Conservation (phyloP, 2,329 filamentous ascomycete genomes). For the Scleromitrula shiraiana region DNA sequence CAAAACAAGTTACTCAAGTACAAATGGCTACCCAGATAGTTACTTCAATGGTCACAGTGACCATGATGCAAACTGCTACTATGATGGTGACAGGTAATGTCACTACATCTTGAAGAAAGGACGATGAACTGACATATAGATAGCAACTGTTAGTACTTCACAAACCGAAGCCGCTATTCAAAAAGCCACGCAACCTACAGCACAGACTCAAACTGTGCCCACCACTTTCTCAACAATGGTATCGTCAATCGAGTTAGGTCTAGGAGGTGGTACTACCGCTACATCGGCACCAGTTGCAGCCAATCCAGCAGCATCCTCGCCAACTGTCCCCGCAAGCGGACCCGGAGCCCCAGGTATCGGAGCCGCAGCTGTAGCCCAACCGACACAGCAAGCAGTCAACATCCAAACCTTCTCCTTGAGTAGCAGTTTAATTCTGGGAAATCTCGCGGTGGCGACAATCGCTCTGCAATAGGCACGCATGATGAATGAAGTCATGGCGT, state of each 20-base stretch:
- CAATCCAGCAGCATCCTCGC: not conserved
- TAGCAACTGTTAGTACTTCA: not conserved
- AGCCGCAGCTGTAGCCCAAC: slow-evolving; percentile 6
- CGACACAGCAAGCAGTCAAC: slow-evolving; percentile 10
- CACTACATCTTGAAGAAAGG: not conserved
- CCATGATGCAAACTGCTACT: slow-evolving; percentile 7
- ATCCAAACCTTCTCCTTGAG: slow-evolving; percentile 25
- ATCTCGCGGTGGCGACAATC: slow-evolving; percentile 18
- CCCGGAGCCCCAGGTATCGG: slow-evolving; percentile 2
- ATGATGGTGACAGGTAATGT: slow-evolving; percentile 3
- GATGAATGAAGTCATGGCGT: slow-evolving; percentile 3
- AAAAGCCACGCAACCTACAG: not conserved
- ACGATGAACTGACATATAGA: not conserved
- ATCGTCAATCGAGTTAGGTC: not conserved
- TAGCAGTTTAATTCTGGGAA: slow-evolving; percentile 25
- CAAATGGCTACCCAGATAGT: slow-evolving; percentile 4
- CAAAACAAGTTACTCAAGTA: slow-evolving; percentile 2
- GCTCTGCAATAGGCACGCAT: no score
- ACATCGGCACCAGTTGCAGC: not conserved
- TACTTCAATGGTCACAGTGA: slow-evolving; percentile 16
- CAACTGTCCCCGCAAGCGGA: not conserved
- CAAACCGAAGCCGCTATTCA: not conserved
- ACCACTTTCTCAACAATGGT: not conserved
- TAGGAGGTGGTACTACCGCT: not conserved
- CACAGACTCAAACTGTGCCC: not conserved